Conservation (phyloP, 805 yeast species). For the Metschnikowia hibisci region DNA sequence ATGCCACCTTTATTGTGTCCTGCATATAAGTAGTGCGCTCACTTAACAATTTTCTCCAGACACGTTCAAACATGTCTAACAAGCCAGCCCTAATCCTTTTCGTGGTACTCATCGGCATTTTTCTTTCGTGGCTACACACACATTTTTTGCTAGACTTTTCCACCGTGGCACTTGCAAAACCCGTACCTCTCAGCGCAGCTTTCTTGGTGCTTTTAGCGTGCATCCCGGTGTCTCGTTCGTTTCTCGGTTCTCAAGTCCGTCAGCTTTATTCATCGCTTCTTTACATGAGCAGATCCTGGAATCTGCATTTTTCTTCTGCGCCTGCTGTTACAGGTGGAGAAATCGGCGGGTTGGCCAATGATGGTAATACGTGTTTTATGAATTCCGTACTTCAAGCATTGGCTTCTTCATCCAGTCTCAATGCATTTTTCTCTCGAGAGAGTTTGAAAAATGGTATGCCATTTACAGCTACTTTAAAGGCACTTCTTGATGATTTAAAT, state of each 20-base stretch:
- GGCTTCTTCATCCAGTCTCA: constrained; percentile 65
- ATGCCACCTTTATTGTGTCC: no score
- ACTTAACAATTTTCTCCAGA: constrained; percentile 1
- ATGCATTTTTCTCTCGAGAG: constrained; percentile 49
- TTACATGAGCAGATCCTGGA: not conserved
- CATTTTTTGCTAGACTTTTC: not conserved
- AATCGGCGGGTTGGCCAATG: constrained; percentile 83
- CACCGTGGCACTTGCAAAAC: constrained; percentile 3
- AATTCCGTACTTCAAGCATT: constrained; percentile 82
- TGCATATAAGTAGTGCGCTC: constrained; percentile 17
- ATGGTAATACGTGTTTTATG: constrained; percentile 94
- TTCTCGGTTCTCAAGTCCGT: not conserved
- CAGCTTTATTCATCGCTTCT: not conserved
- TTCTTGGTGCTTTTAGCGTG: constrained; percentile 8
- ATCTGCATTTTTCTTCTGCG: not conserved
- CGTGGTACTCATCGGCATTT: not conserved
- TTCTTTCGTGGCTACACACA: not conserved
- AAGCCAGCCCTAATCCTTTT: not conserved
- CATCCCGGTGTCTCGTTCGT: not conserved
- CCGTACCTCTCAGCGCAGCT: constrained; percentile 10
- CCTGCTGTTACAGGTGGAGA: constrained; percentile 51
- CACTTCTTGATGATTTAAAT: constrained; percentile 54
- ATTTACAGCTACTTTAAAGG: constrained; percentile 53
- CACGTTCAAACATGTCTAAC: constrained; percentile 1
- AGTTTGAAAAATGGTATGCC: constrained; percentile 30